phyloP scores from a whole-genome alignment of 805 yeast species.

The Cyberlindnera bimundalis region DNA sequence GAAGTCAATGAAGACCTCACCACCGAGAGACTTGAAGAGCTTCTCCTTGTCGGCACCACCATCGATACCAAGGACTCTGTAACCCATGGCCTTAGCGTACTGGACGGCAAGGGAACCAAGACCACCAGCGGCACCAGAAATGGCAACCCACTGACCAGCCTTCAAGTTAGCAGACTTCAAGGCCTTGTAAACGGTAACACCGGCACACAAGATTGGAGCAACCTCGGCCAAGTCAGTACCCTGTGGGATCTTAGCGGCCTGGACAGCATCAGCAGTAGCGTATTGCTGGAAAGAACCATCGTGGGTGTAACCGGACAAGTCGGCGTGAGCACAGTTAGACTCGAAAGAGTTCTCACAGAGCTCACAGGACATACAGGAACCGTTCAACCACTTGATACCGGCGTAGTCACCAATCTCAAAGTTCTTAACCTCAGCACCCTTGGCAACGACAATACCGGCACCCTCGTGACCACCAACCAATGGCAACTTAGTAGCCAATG shows the following conservation, averaged over 20 bases:
- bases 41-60: constrained; percentile 68
- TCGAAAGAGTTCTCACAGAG: constrained; percentile 57
- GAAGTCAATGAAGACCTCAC: constrained; percentile 62
- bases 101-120: constrained; percentile 76
- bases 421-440: constrained; percentile 57
- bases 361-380: constrained; percentile 65
- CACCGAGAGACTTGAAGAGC: constrained; percentile 56
- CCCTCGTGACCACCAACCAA: constrained; percentile 76
- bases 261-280: constrained; percentile 63
- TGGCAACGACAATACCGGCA: constrained; percentile 67
- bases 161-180: constrained; percentile 53
- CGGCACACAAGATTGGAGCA: constrained; percentile 44
- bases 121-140: constrained; percentile 84
- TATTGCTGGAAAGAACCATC: constrained; percentile 58
- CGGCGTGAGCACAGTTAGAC: constrained; percentile 68
- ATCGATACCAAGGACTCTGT: constrained; percentile 68
- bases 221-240: constrained; percentile 58
- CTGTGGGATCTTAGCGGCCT: constrained; percentile 57
- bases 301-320: constrained; percentile 52
- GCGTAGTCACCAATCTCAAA: constrained; percentile 65
- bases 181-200: constrained; percentile 65
- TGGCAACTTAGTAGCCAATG: constrained; percentile 56
- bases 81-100: constrained; percentile 77
- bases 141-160: constrained; percentile 73
- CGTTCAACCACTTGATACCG: constrained; percentile 70